Conservation (phyloP, 441 rosid genomes). For the Breynia disticha region DNA sequence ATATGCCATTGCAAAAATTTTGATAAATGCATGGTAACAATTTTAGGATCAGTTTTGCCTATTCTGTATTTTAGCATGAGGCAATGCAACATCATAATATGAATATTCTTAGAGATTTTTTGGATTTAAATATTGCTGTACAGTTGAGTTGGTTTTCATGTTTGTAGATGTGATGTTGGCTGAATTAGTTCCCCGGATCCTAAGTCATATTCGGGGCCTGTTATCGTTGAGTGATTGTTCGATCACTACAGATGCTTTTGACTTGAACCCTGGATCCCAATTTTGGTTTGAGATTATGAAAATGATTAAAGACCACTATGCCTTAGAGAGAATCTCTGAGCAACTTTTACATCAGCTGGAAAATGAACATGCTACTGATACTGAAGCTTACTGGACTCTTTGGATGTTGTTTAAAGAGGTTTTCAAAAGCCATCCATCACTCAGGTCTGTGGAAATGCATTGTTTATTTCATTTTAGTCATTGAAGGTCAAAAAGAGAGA, state of each 20-base stretch:
- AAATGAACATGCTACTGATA: slow-evolving; percentile 44
- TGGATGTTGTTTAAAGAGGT: slow-evolving; percentile 59
- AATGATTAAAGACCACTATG: slow-evolving; percentile 61
- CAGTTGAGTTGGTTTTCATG: slow-evolving; percentile 12
- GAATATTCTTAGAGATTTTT: neutral
- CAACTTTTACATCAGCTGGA: slow-evolving; percentile 69
- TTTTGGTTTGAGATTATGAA: slow-evolving; percentile 67
- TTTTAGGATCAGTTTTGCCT: too few relatives aligned
- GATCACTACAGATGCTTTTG: slow-evolving; percentile 30
- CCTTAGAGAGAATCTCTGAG: slow-evolving; percentile 75
- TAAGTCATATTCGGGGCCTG: slow-evolving; percentile 43
- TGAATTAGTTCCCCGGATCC: slow-evolving; percentile 54
- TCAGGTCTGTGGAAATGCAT: slow-evolving; percentile 45
- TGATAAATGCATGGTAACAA: neutral
- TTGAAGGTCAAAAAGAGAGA: neutral
- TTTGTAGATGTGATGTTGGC: slow-evolving; percentile 71
- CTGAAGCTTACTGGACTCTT: slow-evolving; percentile 81
- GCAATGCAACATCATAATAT: neutral
- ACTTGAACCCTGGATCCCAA: slow-evolving; percentile 32
- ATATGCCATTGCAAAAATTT: neutral
- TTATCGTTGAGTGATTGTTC: slow-evolving; percentile 35
- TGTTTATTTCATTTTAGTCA: neutral
- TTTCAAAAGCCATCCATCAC: slow-evolving; percentile 38
- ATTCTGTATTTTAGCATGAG: neutral
- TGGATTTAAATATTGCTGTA: neutral